Conservation (phyloP, 352 stramenopile genomes). For the Globisporangium acanthophoron region DNA sequence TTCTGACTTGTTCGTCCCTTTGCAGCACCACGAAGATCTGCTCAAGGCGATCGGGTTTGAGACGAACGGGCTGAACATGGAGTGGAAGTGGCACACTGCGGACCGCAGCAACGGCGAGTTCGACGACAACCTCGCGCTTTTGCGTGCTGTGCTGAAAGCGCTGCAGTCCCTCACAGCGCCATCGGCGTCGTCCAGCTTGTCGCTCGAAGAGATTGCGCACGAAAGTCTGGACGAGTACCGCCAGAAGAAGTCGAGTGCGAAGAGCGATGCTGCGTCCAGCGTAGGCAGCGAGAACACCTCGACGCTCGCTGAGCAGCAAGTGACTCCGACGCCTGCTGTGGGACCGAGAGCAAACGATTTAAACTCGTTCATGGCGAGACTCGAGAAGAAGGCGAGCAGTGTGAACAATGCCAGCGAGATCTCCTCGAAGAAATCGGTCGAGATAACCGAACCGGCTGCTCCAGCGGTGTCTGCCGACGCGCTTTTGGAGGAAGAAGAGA, state of each 20-base stretch:
- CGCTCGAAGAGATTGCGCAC: slow-evolving; percentile 47
- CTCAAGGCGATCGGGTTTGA: slow-evolving; percentile 78
- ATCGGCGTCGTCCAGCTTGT: slow-evolving; percentile 32
- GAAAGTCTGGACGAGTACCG: slow-evolving; percentile 27
- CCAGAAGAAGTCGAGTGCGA: slow-evolving; percentile 18
- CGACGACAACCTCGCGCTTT: slow-evolving; percentile 59
- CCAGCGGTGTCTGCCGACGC: neutral
- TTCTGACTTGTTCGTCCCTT: neutral
- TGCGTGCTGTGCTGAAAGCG: slow-evolving; percentile 52
- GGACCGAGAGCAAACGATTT: slow-evolving; percentile 18
- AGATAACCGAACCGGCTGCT: slow-evolving; percentile 5
- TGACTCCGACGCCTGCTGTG: slow-evolving; percentile 1
- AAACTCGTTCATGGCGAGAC: slow-evolving; percentile 46
- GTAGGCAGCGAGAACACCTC: neutral
- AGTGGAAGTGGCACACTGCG: slow-evolving; percentile 78
- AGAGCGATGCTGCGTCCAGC: neutral
- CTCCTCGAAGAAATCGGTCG: slow-evolving; percentile 11
- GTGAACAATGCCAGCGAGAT: slow-evolving; percentile 17
- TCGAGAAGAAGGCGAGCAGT: slow-evolving; percentile 40
- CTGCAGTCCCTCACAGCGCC: slow-evolving; percentile 48
- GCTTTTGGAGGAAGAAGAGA: neutral
- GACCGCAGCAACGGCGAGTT: slow-evolving; percentile 56
- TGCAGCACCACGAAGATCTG: slow-evolving; percentile 65
- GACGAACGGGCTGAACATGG: slow-evolving; percentile 64
- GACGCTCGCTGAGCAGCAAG: slow-evolving; percentile 3